Evolutionary conservation across 345 rosid genomes (phyloP).

Genomic region (Populus davidiana): DNA sequence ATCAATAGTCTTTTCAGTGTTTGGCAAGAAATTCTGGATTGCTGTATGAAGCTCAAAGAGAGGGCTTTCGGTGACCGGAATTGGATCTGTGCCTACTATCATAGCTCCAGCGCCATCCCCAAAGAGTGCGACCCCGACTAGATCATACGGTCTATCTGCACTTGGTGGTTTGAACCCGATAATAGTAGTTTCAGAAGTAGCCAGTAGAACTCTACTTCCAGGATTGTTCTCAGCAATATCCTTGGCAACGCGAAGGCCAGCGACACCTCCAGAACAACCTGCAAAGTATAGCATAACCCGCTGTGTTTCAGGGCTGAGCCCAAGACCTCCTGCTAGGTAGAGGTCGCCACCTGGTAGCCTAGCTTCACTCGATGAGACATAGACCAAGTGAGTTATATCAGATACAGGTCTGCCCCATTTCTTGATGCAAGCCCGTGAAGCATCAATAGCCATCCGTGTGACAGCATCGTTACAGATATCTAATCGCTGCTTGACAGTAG

Average conservation of each 20-base stretch:
- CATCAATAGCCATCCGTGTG: conserved; percentile 84
- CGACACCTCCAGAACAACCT: conserved; percentile 95
- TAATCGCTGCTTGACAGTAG: conserved; percentile 77
- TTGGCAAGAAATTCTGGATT: conserved; percentile 74
- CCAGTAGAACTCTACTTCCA: conserved; percentile 77
- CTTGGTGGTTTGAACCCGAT: conserved; percentile 94
- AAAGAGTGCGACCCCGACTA: conserved; percentile 92
- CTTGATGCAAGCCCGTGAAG: conserved; percentile 71
- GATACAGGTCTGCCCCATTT: conserved; percentile 75
- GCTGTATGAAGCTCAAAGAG: conserved; percentile 88
- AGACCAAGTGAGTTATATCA: conserved; percentile 86
- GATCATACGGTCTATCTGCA: conserved; percentile 78
- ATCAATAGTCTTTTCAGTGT: conserved; percentile 73
- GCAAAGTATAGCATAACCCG: conserved; percentile 80
- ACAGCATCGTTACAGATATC: conserved; percentile 82
- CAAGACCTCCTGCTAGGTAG: conserved; percentile 76
- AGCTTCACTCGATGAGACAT: conserved; percentile 96
- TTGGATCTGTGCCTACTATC: conserved; percentile 75
- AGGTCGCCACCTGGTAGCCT: conserved; percentile 92
- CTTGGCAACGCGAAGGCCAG: conserved; percentile 90
- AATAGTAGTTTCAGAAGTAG: conserved; percentile 89
- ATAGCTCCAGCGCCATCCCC: conserved; percentile 94
- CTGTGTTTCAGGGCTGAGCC: conserved; percentile 70
- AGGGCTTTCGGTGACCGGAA: conserved; percentile 48
- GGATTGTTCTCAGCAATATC: conserved; percentile 95